Conservation (phyloP, 371 early-diverging fungal species). For the Mucor circinelloides region DNA sequence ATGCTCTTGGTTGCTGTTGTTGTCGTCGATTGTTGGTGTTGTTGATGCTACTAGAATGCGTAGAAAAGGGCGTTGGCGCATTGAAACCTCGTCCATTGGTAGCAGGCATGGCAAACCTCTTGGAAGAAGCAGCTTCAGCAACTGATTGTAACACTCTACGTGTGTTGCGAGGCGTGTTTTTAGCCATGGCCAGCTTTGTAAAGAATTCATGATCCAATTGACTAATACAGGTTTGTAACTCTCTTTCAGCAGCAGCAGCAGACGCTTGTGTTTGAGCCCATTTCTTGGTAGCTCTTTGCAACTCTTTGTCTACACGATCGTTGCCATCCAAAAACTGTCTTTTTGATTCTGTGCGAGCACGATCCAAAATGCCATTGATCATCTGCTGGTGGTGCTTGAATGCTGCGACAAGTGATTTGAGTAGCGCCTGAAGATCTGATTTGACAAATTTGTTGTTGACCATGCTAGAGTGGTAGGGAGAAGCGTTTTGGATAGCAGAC, state of each 20-base stretch:
- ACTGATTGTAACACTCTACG: constrained; percentile 4
- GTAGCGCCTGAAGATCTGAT: constrained; percentile 52
- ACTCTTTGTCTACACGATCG: constrained; percentile 42
- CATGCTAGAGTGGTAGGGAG: constrained; percentile 39
- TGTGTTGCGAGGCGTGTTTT: constrained; percentile 7
- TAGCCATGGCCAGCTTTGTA: constrained; percentile 48
- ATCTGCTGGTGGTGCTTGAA: constrained; percentile 49
- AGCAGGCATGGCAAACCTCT: not conserved
- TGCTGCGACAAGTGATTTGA: constrained; percentile 44
- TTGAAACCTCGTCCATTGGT: not conserved
- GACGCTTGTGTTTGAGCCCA: constrained; percentile 43
- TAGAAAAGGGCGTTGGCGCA: constrained; percentile 2
- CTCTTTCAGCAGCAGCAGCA: constrained; percentile 35
- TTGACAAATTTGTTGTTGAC: constrained; percentile 45
- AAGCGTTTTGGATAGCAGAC: constrained; percentile 41
- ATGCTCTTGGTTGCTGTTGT: constrained; percentile 8
- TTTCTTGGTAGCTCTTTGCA: constrained; percentile 41
- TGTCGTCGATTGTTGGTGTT: not conserved
- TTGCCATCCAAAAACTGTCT: constrained; percentile 30
- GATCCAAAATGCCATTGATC: constrained; percentile 37
- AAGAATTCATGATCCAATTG: constrained; percentile 49
- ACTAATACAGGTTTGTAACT: constrained; percentile 38
- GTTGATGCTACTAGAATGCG: not conserved
- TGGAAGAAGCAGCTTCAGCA: not conserved
- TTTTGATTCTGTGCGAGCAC: constrained; percentile 32